Base-by-base conservation (phyloP, 345 rosid species). In the Populus ilicifolia region DNA sequence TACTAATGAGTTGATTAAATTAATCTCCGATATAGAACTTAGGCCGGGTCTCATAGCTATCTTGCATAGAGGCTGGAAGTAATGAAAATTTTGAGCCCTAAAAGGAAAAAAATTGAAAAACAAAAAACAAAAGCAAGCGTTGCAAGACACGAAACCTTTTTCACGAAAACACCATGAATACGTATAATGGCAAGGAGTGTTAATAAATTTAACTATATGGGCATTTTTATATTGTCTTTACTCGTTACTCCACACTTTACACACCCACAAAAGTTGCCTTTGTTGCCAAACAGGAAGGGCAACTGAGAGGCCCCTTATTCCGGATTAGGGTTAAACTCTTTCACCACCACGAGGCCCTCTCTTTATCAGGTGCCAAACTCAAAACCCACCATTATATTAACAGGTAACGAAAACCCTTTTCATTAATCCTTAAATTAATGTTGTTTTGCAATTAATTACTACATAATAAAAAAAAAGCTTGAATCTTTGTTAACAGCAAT, bases 301-400 rank as follows among this genome's bases (percentile, higher is more conserved):
- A 63, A 25, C 48, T 75, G 21, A 17, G 8, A 44, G 50, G 50
- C 70, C 29, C 50, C 86, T 77, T 86, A 85, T 84, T 83, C 86
- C 85, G 87, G 88, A 75, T 86, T 87, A 84, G 90, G 90, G 90
- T 83, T 89, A 82, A 70, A 62, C 76, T 70, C 83, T 78, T 76
- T 81, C 62, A 67, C 82, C 39, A 33, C 33, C 73, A 52, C 67
- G 44, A 38, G 29, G 39, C 20, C 75, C 71, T 71, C 75, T 69
- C 59, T 67, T 73, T 48, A 61, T 70, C 71, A 70, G 84, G 87
- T 87, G 90, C 90, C 92, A 87, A 87, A 76, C 78, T 79, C 68
- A 75, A 33, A 80, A 41, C 23, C 25, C 14, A n/a, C 62, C 39
- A 29, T 29, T 39, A 44, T 36, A 14, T 12, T 43, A 72, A 43